Base-by-base conservation (phyloP, 176 grass and related monocot genomes). In the Ananas comosus region DNA sequence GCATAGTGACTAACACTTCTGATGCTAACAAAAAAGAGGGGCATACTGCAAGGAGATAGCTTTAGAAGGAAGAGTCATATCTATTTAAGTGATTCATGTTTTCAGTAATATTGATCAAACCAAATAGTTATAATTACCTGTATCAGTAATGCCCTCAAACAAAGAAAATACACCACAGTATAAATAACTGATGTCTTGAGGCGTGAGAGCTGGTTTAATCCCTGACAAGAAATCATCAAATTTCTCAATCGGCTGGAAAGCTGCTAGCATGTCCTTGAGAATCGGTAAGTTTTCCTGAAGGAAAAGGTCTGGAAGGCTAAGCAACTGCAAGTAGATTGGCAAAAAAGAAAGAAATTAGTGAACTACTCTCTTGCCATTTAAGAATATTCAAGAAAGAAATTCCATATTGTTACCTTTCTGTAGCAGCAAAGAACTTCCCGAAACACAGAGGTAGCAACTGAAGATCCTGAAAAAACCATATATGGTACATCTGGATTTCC, bases 361-460 rank as follows among this genome's bases (percentile, higher is more conserved):
- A 70, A 70, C 14, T 16, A 6, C 27, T 25, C 69, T 56, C 12
- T 68, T 64, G 64, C 66, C 57, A 50, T 19, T n/a, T 8, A 48
- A 75, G 28, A 70, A 69, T 49, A 74, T 53, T 84, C 61, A 51
- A 67, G 5, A 14, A 24, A 54, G 49, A 79, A 76, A 6, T 23
- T 64, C 16, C 53, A 80, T 82, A 78, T 8, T 58, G 66, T 70
- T 83, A 96, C 92, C 92, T 91, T 96, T 70, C 79, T 96, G 68
- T 87, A 96, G 85, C 92, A 96, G 59, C 64, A 76, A 75, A 96
- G 92, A 65, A 91, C 79, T 79, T 96, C 92, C 80, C 78, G 83
- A 73, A 83, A 86, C 67, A 96, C 75, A 67, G 80, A 82, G 76
- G 69, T 85, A 17, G 81, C 85, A 67, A 85, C 53, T 70, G 83